Evolutionary conservation across 805 yeast species (phyloP).

Genomic region (Lachancea dasiensis): DNA sequence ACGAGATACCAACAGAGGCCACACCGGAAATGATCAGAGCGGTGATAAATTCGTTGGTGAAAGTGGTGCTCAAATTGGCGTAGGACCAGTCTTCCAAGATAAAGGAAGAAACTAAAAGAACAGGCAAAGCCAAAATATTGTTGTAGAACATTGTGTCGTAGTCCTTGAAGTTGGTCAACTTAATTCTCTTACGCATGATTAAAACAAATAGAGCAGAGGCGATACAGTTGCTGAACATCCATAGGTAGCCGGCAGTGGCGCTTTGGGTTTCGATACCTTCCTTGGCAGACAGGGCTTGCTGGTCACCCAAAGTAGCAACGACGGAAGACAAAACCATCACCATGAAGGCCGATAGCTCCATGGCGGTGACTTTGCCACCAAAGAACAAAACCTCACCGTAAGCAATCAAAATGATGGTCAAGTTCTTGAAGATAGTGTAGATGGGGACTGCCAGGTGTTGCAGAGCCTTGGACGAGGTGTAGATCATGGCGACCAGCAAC

Average conservation of each 20-base stretch:
- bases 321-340: constrained; percentile 95
- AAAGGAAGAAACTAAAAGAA: constrained; percentile 68
- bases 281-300: constrained; percentile 30
- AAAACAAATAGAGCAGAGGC: constrained; percentile 91
- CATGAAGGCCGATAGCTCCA: constrained; percentile 83
- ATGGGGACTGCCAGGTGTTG: constrained; percentile 90
- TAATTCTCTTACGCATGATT: constrained; percentile 95
- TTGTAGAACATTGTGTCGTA: constrained; percentile 98
- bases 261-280: constrained; percentile 33
- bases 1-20: constrained; percentile 93
- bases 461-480: constrained; percentile 92
- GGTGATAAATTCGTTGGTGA: constrained; percentile 66
- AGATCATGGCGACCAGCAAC: constrained; percentile 86
- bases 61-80: constrained; percentile 65
- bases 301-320: constrained; percentile 89
- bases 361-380: constrained; percentile 83
- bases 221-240: constrained; percentile 96
- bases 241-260: constrained; percentile 73
- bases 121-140: constrained; percentile 89
- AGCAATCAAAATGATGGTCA: constrained; percentile 93
- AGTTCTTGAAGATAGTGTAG: constrained; percentile 95
- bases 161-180: constrained; percentile 93
- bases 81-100: constrained; percentile 90
- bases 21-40: constrained; percentile 89
- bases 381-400: constrained; percentile 98